phyloP scores from a whole-genome alignment of 768 basidiomycete genomes.

The Hygrophorus russula region DNA sequence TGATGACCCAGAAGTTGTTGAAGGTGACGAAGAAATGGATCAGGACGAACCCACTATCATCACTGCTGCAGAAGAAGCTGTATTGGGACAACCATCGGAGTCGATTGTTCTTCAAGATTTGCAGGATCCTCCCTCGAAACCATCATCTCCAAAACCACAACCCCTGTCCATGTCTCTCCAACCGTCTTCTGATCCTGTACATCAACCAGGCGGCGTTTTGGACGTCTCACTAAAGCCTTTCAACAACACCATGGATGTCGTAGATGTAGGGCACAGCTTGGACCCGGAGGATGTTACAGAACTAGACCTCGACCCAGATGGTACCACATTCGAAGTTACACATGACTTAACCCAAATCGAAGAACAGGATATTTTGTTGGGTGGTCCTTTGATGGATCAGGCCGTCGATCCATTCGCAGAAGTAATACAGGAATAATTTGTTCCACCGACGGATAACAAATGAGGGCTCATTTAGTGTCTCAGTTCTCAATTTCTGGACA shows the following conservation, averaged over 20 bases:
- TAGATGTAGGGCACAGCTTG: constrained; percentile 27
- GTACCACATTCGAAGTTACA: constrained; percentile 39
- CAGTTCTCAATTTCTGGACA: no score
- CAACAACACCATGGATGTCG: constrained; percentile 31
- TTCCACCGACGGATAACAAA: no score
- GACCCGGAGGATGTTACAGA: constrained; percentile 28
- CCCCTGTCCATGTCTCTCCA: constrained; percentile 38
- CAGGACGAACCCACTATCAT: constrained; percentile 37
- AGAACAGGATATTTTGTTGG: constrained; percentile 39
- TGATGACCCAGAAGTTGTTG: constrained; percentile 64
- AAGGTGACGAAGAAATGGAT: constrained; percentile 67
- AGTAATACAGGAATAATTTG: background rate
- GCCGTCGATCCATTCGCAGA: constrained; percentile 47
- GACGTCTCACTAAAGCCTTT: constrained; percentile 48
- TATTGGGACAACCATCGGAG: constrained; percentile 18
- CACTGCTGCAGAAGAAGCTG: constrained; percentile 15
- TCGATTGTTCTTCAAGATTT: constrained; percentile 22
- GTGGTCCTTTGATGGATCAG: constrained; percentile 49
- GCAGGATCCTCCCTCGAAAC: constrained; percentile 43
- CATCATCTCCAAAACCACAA: constrained; percentile 59
- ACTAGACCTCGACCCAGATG: constrained; percentile 62
- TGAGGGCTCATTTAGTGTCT: no score
- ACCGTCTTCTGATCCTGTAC: constrained; percentile 31
- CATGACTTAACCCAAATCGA: constrained; percentile 51
- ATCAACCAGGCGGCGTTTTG: constrained; percentile 30